Base-by-base conservation (phyloP, 345 rosid species). In the Populus nigra region DNA sequence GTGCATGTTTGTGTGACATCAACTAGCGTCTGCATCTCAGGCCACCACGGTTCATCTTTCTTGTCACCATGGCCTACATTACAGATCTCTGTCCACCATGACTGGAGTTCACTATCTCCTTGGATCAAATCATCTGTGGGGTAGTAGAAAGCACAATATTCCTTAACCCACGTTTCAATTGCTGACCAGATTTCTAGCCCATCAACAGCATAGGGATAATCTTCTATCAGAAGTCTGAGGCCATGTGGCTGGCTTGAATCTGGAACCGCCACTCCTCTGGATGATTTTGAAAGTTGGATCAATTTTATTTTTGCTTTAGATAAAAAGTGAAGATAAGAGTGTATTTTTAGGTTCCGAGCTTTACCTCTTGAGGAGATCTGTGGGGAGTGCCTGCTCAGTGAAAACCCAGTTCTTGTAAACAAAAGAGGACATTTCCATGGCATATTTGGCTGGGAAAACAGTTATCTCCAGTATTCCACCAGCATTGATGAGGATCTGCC, bases 161-260 rank as follows among this genome's bases (percentile, higher is more conserved):
- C 97, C 36, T 55, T 81, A 20, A 92, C 97, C 97, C 98, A 93
- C 13, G 83, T 88, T 71, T 92, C 87, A 47, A 96, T 96, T 61
- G 98, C 96, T 17, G 92, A 87, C 98, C 98, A 96, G 27, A 96
- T 87, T 80, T 92, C 96, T 63, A 96, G 83, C 69, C 99, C 99
- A 62, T 96, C 99, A 0, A 93, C 97, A 2, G 97, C 99, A 43
- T 84, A 93, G 0, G 99, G 99, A 74, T 93, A 96, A 77, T 96
- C 99, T 78, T 88, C 87, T 18, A 93, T 96, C 43, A 93, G 74
- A 76, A 96, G 97, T 76, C 78, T 88, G n/a, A 96, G 86, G 18
- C 97, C 92, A 31, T 77, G 83, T 13, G 82, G 88, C 59, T 62
- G 72, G n/a, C 83, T 86, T 12, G 83, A 27, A 83, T 93, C 94